Base-by-base conservation (phyloP, 192 early-diverging fungal genomes). In the Linnemannia schmuckeri region DNA sequence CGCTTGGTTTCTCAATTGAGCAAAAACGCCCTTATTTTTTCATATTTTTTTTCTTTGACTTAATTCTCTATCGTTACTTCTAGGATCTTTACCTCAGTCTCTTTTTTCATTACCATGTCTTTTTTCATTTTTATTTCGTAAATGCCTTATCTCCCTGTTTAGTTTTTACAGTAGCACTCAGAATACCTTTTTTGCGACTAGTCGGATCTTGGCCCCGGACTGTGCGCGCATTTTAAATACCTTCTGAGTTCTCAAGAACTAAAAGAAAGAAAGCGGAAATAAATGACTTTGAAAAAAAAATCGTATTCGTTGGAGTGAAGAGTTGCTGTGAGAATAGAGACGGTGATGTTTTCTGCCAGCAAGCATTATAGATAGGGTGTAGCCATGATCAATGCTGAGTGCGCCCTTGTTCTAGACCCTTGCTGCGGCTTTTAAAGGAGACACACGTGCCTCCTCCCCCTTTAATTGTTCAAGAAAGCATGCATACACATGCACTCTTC, bases 1-100 rank as follows among this genome's bases (percentile, higher is more conserved):
- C 76, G 85, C 85, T 78, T 87, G 85, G 75, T 77, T 81, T 78
- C 75, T 87, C 79, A 81, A 81, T 79, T 71, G 85, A 87, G 85
- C 76, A 81, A 81, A 79, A 80, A 54, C 71, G 61, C 76, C 63
- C n/a, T 15, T 57, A 61, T 76, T 54, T 49, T 83, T 74, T 66
- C 49, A 2, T 82, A 61, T 69, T 35, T 46, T 27, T 70, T 38
- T 70, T 52, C n/a, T 63, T 66, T 30, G 27, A 66, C 12, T 15
- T 12, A n/a, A 30, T 33, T 54, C 30, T 44, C 30, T 17, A 74
- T 74, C 74, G 33, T 66, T 30, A 33, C 2, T 57, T 35, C 33
- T 66, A 33, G 61, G 1, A 66, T 66, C n/a, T 35, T 24, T 40
- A 42, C 20, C 30, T 78, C 63, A 70, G 0, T 70, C 33, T 70